Evolutionary conservation across 1,284 basidiomycete genomes (phyloP).

Genomic region (Phellinidium pouzarii): DNA sequence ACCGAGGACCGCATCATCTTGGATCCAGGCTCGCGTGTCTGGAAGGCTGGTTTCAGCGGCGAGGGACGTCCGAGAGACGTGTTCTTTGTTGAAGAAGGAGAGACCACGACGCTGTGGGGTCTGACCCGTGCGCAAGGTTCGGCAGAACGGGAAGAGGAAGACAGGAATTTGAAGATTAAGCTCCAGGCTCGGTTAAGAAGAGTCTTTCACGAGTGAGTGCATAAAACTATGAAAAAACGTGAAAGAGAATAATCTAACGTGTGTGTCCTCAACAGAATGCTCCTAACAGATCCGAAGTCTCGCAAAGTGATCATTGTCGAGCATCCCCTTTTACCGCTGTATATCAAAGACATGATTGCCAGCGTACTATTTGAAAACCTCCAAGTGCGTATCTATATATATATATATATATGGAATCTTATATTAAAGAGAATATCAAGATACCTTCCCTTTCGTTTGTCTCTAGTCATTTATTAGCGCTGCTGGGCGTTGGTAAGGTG

Average conservation of each 20-base stretch:
- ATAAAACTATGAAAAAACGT: background rate
- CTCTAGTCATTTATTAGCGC: conserved; percentile 75
- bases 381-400: conserved; percentile 46
- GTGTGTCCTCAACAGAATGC: conserved; percentile 60
- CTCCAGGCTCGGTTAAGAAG: conserved; percentile 65
- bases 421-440: conserved; percentile 34
- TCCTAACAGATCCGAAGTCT: conserved; percentile 89
- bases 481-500: conserved; percentile 81
- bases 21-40: conserved; percentile 77
- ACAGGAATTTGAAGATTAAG: conserved; percentile 59
- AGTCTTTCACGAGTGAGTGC: conserved; percentile 79
- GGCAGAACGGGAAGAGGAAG: conserved; percentile 62
- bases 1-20: conserved; percentile 82
- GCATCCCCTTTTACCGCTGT: conserved; percentile 78
- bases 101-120: conserved; percentile 45
- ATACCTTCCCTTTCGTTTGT: conserved; percentile 92
- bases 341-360: conserved; percentile 85
- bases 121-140: conserved; percentile 48
- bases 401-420: background rate
- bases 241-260: conserved; percentile 12
- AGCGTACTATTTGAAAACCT: conserved; percentile 86
- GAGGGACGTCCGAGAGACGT: conserved; percentile 79
- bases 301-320: conserved; percentile 91
- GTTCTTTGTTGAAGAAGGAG: conserved; percentile 42
- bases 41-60: conserved; percentile 88